phyloP scores from a whole-genome alignment of 495 filamentous ascomycete species.

The Clavariopsis aquatica region DNA sequence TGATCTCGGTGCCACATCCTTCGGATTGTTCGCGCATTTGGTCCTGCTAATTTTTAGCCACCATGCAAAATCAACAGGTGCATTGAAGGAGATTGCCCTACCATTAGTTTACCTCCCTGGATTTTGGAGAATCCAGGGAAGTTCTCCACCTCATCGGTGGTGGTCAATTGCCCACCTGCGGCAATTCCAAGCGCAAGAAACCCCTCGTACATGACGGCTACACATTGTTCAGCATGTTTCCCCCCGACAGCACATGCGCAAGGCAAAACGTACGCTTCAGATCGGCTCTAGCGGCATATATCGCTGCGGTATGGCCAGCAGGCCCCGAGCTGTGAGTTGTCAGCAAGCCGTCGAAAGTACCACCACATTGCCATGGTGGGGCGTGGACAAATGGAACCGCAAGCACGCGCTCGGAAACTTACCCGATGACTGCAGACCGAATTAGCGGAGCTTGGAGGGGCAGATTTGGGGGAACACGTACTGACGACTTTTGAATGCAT shows the following conservation, averaged over 20 bases:
- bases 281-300: conserved; percentile 94
- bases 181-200: conserved; percentile 97
- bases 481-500: conserved; percentile 50
- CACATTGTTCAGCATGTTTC: conserved; percentile 8
- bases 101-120: conserved; percentile 83
- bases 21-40: conserved; percentile 89
- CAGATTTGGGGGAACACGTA: conserved; percentile 26
- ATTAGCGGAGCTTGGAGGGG: conserved; percentile 22
- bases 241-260: neutral
- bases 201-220: conserved; percentile 91
- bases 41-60: conserved; percentile 54
- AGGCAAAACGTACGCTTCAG: conserved; percentile 59
- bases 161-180: conserved; percentile 93
- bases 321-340: conserved; percentile 77
- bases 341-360: conserved; percentile 14
- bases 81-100: conserved; percentile 36
- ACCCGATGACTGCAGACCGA: conserved; percentile 41
- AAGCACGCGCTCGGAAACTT: conserved; percentile 24
- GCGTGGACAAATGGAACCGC: conserved; percentile 2
- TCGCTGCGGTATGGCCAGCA: conserved; percentile 92
- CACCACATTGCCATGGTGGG: conserved; percentile 7
- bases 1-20: conserved; percentile 86
- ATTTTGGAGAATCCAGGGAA: conserved; percentile 92
- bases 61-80: neutral
- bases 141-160: conserved; percentile 97